These are phyloP conservation scores for Nakazawaea wickerhamii DNA, from an alignment of 805 yeast genomes.

Conservation along the genomic window DNA sequence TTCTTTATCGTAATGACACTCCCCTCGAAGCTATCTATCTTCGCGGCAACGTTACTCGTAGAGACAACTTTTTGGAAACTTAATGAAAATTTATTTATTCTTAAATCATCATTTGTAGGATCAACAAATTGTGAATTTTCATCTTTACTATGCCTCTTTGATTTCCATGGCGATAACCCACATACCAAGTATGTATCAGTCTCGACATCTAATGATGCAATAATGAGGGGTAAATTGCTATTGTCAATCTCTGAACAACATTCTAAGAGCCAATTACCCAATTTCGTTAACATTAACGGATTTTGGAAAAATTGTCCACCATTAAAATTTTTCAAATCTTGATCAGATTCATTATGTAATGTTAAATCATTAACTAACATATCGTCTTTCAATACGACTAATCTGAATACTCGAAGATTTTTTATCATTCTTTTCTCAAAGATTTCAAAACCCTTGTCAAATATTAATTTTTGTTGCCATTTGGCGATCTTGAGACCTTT, in stretches of 20 bases:
- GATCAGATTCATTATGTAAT: conserved; percentile 8
- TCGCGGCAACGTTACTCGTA: conserved; percentile 79
- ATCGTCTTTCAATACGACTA: conserved; percentile 83
- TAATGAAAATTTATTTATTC: conserved; percentile 74
- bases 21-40: conserved; percentile 93
- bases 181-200: conserved; percentile 81
- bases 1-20: conserved; percentile 85
- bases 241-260: conserved; percentile 77
- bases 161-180: conserved; percentile 82
- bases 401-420: conserved; percentile 71
- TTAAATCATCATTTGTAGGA: conserved; percentile 34
- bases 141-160: conserved; percentile 34
- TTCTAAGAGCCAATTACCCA: conserved; percentile 90
- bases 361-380: conserved; percentile 16
- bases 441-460: conserved; percentile 84
- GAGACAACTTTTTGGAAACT: conserved; percentile 88
- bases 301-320: conserved; percentile 68
- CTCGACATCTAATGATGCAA: conserved; percentile 72
- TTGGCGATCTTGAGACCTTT: conserved; percentile 86
- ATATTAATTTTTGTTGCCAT: conserved; percentile 72
- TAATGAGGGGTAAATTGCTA: conserved; percentile 69
- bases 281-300: conserved; percentile 76
- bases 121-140: conserved; percentile 20
- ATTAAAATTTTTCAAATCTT: conserved; percentile 11
- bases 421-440: conserved; percentile 78